Conservation (phyloP, 2,329 filamentous ascomycete species). For the Camillea tinctor region DNA sequence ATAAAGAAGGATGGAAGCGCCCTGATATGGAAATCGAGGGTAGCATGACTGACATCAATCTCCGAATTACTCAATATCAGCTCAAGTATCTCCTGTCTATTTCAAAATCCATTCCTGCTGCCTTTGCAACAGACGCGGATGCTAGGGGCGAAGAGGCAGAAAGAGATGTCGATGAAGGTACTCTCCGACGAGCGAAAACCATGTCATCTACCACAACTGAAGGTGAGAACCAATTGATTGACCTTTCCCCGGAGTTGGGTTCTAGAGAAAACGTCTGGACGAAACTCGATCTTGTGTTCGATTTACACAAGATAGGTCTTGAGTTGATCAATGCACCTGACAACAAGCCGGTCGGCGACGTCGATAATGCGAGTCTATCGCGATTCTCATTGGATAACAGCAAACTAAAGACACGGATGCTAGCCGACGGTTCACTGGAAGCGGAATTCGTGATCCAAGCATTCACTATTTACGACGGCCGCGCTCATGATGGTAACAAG, state of each 20-base stretch:
- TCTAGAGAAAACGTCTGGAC: constrained; percentile 76
- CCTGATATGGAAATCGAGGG: constrained; percentile 92
- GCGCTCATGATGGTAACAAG: constrained; percentile 87
- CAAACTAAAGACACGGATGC: constrained; percentile 85
- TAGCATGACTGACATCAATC: constrained; percentile 88
- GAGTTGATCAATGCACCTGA: constrained; percentile 80
- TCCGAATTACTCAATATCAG: constrained; percentile 86
- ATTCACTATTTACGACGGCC: constrained; percentile 91
- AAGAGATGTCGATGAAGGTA: constrained; percentile 65
- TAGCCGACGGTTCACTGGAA: constrained; percentile 87
- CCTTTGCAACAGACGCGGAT: constrained; percentile 74
- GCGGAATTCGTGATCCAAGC: constrained; percentile 91
- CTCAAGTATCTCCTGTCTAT: constrained; percentile 86
- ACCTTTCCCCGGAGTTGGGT: constrained; percentile 69
- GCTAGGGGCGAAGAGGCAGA: constrained; percentile 72
- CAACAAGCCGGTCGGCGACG: constrained; percentile 72
- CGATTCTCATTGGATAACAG: constrained; percentile 94
- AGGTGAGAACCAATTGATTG: constrained; percentile 44
- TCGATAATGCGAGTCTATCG: constrained; percentile 80
- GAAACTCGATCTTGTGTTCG: constrained; percentile 88
- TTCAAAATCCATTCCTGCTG: constrained; percentile 81
- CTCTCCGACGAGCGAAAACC: constrained; percentile 48
- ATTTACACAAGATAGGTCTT: constrained; percentile 80
- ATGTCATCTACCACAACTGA: constrained; percentile 37
- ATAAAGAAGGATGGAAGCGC: constrained; percentile 70